Evolutionary conservation across 148 eudicot species (phyloP), one percentile per base, ranked within the genome.

Genomic region (Camellia granthamiana): DNA sequence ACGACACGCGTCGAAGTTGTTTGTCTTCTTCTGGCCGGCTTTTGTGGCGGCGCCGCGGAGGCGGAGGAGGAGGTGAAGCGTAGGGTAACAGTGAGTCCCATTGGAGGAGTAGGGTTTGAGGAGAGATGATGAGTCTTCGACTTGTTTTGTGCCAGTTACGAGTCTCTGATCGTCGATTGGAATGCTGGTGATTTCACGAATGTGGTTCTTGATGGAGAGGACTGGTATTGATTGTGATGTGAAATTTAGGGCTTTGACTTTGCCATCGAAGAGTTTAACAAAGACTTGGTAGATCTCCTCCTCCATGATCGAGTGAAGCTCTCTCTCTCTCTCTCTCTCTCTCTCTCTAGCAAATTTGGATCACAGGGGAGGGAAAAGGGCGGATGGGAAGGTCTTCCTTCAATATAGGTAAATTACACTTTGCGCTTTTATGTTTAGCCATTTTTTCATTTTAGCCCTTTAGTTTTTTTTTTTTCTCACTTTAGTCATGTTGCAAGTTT

Each of bases 1-100:
- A 94, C 98, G 62, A 77, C 99, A 96, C 23, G 98, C 98, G 71
- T 96, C 99, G 78, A 96, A 96, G 51, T 94, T 96, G 83, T 92
- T 96, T 42, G 99, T 96, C 89, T 96, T 96, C 85, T 93, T 93
- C 83, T 94, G 99, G 8, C 99, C 98, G 15, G 98, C 98, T 79
- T 94, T 94, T 3, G 94, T 94, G 71, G 94, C 98, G 19, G 99
- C 97, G 4, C 98, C 97, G 49, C 89, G 85, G 47, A 94, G 88
- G 49, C 95, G 88, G 79, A 86, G 59, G 75, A 76, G 80, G 82
- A 92, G 91, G 69, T 82, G 78, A 70, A 90, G 72, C 44, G 89
- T 79, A 23, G 87, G 86, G 59, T 84, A 83, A 2, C 4, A 3
- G 74, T 19, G 38, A 54, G 61, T 1, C 41, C 62, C 69, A 58